Base-by-base conservation (phyloP, 805 yeast species). In the Kuraishia piskuri region DNA sequence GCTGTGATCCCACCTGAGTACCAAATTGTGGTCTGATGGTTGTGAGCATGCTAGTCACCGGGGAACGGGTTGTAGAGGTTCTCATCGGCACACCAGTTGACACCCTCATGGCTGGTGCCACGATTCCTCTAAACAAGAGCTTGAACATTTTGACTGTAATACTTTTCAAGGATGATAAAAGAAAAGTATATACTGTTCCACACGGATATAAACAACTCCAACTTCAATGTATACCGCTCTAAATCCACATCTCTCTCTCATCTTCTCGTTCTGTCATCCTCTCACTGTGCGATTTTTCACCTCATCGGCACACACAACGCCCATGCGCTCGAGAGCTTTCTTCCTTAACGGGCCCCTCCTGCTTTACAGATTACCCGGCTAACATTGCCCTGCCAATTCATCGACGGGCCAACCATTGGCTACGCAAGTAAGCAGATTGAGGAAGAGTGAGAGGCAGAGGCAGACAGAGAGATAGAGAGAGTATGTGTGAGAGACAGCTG, bases 81-180 rank as follows among this genome's bases (percentile, higher is more conserved):
- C 40, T 31, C 40, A 31, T 8, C 8, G 40, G 40, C 40, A 31
- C 40, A 6, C 40, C 47, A 47, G 17, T 19, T 10, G 23, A 12
- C 31, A 22, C 49, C 49, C 49, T 47, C 25, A 25, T n/a, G 17
- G 49, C 49, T n/a, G 49, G 26, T 3, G 8, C 12, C 8, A 31
- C 49, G 9, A 47, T 47, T 4, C 31, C 49, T 47, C 49, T 23
- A 22, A 47, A 47, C 31, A 47, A n/a, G 31, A 22, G 17, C 49
- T 23, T 47, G 31, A 47, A 31, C 49, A 47, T 47, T 10, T 23
- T 14, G 3, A 12, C n/a, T n/a, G n/a, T n/a, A n/a, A n/a, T n/a
- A n/a, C n/a, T n/a, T n/a, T n/a, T n/a, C n/a, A n/a, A n/a, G n/a
- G n/a, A n/a, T n/a, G n/a, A n/a, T n/a, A n/a, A n/a, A n/a, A n/a